A percentile compares a stretch with the other conserved stretches of the same genome.
phyloP scores from a whole-genome alignment of 1,139 yeast genomes.

The Kodamaea sp. region DNA sequence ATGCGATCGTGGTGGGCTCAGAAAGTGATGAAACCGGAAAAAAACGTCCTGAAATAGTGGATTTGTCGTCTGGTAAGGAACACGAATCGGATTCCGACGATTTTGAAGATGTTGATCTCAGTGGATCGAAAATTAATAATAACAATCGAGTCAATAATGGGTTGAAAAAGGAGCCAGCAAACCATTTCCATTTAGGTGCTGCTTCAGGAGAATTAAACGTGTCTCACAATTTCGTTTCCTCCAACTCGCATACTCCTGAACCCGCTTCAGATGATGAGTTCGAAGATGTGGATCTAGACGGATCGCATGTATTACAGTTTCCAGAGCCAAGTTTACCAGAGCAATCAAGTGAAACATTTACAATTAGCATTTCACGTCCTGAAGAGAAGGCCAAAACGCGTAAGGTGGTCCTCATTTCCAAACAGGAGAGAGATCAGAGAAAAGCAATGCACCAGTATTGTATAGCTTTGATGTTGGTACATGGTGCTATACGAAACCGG shows the following conservation, averaged over 20 bases:
- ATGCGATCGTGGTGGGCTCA: neutral
- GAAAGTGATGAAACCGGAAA: neutral
- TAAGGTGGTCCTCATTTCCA: constrained; percentile 40
- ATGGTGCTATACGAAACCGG: constrained; percentile 66
- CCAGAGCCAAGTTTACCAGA: neutral
- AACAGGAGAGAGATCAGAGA: constrained; percentile 57
- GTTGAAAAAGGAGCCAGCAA: too few species aligned
- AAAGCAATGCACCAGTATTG: constrained; percentile 59
- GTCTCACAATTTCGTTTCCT: too few species aligned
- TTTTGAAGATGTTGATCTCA: constrained; percentile 14
- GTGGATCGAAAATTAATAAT: too few species aligned
- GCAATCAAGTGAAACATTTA: constrained; percentile 24
- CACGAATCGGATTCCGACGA: constrained; percentile 10
- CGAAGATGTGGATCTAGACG: constrained; percentile 32
- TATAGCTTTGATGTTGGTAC: constrained; percentile 58
- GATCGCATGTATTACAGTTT: neutral
- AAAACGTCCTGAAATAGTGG: neutral
- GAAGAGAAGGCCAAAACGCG: constrained; percentile 8
- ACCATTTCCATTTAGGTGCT: too few species aligned
- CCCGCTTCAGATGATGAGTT: constrained; percentile 31
- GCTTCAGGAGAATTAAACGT: too few species aligned
- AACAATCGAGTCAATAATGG: too few species aligned
- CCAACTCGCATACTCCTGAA: too few species aligned
- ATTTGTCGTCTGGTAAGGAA: neutral
- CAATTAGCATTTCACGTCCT: constrained; percentile 29